A percentile compares a stretch with the other conserved stretches of the same genome.
These are phyloP conservation scores for Sphaerostilbella broomeana DNA, from an alignment of 2,329 filamentous ascomycete species.

Conservation along the genomic window DNA sequence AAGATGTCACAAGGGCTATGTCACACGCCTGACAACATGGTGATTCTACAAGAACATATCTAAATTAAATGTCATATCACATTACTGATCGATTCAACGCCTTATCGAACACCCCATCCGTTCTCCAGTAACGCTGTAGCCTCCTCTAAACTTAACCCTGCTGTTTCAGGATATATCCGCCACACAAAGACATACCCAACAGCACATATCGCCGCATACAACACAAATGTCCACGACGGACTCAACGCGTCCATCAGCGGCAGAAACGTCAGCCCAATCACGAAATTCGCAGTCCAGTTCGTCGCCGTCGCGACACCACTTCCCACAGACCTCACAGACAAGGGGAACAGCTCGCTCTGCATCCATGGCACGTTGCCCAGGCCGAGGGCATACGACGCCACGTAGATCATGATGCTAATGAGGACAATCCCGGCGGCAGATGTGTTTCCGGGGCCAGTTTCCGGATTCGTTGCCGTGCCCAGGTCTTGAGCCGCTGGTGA, in stretches of 20 bases:
- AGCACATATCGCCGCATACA: conserved; percentile 69
- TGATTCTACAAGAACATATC: too few relatives aligned
- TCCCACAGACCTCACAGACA: conserved; percentile 65
- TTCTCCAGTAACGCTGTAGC: conserved; percentile 63
- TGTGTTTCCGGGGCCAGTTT: conserved; percentile 30
- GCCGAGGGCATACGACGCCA: conserved; percentile 78
- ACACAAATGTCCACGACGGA: conserved; percentile 68
- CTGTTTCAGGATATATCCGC: conserved; percentile 79
- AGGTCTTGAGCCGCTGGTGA: conserved; percentile 17
- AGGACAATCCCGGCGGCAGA: conserved; percentile 61
- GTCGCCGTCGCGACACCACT: conserved; percentile 70
- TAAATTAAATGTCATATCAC: too few relatives aligned
- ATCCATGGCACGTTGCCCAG: conserved; percentile 95
- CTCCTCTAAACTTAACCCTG: conserved; percentile 74
- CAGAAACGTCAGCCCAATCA: conserved; percentile 80
- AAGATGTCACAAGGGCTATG: too few relatives aligned
- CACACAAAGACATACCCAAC: conserved; percentile 63
- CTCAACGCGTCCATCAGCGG: conserved; percentile 75
- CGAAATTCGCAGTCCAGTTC: conserved; percentile 81
- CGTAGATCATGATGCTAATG: conserved; percentile 71
- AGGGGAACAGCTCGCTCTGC: conserved; percentile 84
- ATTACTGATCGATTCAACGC: too few relatives aligned
- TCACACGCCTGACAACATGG: too few relatives aligned
- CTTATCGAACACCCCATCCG: conserved; percentile 64
- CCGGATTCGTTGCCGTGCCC: conserved; percentile 15